Percentiles rank a stretch among this genome's conserved stretches.
phyloP scores from a whole-genome alignment of 176 grass and related monocot genomes.

The Bolboschoenus planiculmis region DNA sequence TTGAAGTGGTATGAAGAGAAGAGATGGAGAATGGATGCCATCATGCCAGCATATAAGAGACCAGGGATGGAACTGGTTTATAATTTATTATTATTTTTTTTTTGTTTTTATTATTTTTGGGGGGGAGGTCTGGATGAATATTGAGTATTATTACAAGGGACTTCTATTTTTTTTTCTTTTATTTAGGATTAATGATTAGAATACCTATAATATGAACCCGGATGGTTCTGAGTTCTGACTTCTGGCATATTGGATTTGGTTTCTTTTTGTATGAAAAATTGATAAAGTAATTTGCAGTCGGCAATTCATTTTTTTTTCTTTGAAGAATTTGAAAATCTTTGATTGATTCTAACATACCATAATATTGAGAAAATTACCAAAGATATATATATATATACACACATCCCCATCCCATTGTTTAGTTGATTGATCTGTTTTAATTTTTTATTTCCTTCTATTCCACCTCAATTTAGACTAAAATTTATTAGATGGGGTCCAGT shows the following conservation, averaged over 20 bases:
- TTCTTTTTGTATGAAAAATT: neutral
- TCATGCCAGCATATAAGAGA: neutral
- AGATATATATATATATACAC: neutral
- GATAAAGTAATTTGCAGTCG: neutral
- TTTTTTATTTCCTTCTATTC: neutral
- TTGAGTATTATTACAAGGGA: neutral
- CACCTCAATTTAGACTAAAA: neutral
- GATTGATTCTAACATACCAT: neutral
- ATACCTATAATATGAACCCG: neutral
- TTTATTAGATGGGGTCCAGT: neutral
- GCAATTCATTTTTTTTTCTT: neutral
- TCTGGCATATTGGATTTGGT: neutral
- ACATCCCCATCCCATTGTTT: neutral
- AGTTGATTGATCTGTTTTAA: neutral
- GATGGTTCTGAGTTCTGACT: neutral
- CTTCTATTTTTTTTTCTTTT: neutral
- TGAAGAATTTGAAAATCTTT: neutral
- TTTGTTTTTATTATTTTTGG: neutral
- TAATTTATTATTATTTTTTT: neutral
- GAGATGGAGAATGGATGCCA: neutral
- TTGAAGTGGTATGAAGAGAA: conserved; percentile 6
- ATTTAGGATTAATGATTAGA: neutral
- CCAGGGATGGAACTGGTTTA: neutral
- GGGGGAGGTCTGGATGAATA: neutral
- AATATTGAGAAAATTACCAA: neutral